Base-by-base conservation (phyloP, 2,329 filamentous ascomycete species). In the Rhynchosporium secalis region DNA sequence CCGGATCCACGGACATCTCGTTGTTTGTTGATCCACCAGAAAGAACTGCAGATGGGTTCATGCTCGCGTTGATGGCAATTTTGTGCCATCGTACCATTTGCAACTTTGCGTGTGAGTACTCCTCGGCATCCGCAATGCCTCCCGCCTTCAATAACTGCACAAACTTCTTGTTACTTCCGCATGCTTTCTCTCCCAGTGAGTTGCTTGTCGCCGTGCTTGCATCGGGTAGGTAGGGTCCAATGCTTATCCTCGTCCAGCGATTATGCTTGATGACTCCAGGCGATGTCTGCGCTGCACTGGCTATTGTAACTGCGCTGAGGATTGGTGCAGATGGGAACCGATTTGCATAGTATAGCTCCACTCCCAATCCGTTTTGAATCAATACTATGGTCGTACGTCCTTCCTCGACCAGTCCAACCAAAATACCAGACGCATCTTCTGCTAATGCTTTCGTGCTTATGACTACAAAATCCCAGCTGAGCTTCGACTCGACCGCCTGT, bases 11-110 rank as follows among this genome's bases (percentile, higher is more conserved):
- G 4, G 85, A 79, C 85, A 91, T 90, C 65, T 83, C 82, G 51
- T 85, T 81, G 71, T 91, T 91, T 58, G 84, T 82, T 1, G 81
- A 77, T 1, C 87, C 86, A 12, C 86, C 85, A 0, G 83, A 84
- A 0, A 91, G 79, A 7, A 91, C 87, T 1, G 87, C 85, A 0
- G 85, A 87, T 0, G 88, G 87, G 75, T 91, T 91, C 81, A 91
- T 89, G 57, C 86, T 84, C 0, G 87, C 86, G 74, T 91, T 91
- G 78, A 91, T 90, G 69, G 86, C 87, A 65, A 91, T 83, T 75
- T 91, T 91, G 75, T 91, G 88, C 88, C 88, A 91, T 29, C 88
- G 80, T 20, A 91, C 83, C 47, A 85, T 82, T 75, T 91, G 89
- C 51, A 91, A 78, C 63, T 85, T 87, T 38, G 85, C 77, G 73